Evolutionary conservation across 768 basidiomycete genomes (phyloP).

Genomic region (Rhodotorula diobovata): DNA sequence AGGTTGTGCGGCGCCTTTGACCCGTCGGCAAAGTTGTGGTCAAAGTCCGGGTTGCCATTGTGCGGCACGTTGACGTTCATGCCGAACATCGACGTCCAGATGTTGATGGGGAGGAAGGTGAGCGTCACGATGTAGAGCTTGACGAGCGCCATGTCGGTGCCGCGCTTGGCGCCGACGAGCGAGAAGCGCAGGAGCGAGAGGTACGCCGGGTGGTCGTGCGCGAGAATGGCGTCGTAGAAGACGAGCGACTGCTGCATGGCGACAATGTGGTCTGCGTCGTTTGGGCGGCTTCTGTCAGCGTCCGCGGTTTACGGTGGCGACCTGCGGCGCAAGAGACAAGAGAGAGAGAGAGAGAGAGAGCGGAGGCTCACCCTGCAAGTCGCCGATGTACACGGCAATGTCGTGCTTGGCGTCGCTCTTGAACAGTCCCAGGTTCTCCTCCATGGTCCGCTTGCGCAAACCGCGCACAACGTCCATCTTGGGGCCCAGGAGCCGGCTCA

Average conservation of each 20-base stretch:
- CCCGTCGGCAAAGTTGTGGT: constrained; percentile 8
- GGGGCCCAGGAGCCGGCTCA: constrained; percentile 67
- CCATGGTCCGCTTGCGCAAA: constrained; percentile 65
- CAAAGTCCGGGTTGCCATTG: constrained; percentile 49
- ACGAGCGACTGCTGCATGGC: constrained; percentile 75
- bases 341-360: not conserved
- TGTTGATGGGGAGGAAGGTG: constrained; percentile 62
- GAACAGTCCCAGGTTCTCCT: constrained; percentile 49
- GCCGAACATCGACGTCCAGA: constrained; percentile 43
- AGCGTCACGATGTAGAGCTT: constrained; percentile 65
- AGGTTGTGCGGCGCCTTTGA: not conserved
- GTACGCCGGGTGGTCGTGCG: constrained; percentile 81
- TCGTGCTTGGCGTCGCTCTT: constrained; percentile 54
- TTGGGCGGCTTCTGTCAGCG: no score
- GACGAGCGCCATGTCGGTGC: constrained; percentile 64
- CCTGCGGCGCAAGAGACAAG: no score
- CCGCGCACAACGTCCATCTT: constrained; percentile 79
- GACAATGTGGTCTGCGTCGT: constrained; percentile 78
- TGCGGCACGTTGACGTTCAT: constrained; percentile 63
- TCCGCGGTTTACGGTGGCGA: no score
- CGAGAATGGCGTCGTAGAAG: constrained; percentile 82
- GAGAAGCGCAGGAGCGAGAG: constrained; percentile 67
- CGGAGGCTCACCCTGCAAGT: constrained; percentile 68
- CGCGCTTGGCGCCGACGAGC: constrained; percentile 58
- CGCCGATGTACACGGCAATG: constrained; percentile 80